Evolutionary conservation across 257 asterid species (phyloP).

Genomic region (Gentiana straminea): DNA sequence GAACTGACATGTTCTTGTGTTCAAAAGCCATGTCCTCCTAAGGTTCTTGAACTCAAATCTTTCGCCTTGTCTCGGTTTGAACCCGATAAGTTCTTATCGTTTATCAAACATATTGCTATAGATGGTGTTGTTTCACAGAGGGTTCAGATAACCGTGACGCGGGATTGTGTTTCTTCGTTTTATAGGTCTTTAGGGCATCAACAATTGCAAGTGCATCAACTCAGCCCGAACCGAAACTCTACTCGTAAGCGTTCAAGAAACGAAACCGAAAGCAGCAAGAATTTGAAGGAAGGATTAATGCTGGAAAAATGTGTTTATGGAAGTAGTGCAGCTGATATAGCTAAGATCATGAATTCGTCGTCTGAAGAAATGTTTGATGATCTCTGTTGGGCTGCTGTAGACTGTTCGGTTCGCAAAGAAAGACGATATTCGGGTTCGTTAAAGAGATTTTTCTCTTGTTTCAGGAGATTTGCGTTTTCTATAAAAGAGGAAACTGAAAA

Average conservation of each 20-base stretch:
- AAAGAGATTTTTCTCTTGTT: conserved; percentile 34
- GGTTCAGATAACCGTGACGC: conserved; percentile 32
- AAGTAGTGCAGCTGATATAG: conserved; percentile 15
- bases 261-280: conserved; percentile 7
- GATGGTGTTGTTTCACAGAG: conserved; percentile 24
- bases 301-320: conserved; percentile 18
- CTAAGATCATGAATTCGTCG: conserved; percentile 24
- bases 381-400: conserved; percentile 36
- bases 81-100: conserved; percentile 32
- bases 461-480: conserved; percentile 38
- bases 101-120: conserved; percentile 33
- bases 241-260: conserved; percentile 13
- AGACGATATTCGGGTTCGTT: conserved; percentile 36
- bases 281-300: conserved; percentile 13
- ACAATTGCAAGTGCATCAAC: conserved; percentile 49
- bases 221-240: conserved; percentile 29
- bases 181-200: conserved; percentile 56
- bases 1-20: conserved; percentile 67
- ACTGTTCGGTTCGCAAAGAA: conserved; percentile 20
- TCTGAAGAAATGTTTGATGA: conserved; percentile 45
- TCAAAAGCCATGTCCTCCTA: conserved; percentile 20
- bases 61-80: conserved; percentile 35
- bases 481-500: conserved; percentile 18
- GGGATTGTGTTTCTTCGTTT: conserved; percentile 48
- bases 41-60: conserved; percentile 13